A percentile compares a stretch with the other conserved stretches of the same genome.
Conservation (phyloP, 768 basidiomycete species). For the Pleurotus platypus region DNA sequence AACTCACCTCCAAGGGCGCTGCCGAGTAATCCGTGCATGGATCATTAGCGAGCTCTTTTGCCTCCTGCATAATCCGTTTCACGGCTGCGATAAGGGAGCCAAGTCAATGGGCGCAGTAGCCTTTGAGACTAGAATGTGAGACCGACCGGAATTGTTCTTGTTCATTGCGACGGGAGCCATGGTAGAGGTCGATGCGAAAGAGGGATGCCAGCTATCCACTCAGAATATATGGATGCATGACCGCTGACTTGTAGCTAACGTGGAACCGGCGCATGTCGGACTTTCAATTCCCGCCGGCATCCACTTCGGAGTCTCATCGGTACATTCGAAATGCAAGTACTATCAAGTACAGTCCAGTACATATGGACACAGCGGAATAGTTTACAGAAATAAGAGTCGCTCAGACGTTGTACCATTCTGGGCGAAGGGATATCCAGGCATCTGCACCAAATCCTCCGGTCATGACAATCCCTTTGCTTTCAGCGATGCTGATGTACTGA, state of each 20-base stretch:
- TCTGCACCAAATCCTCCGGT: not conserved
- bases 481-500: constrained; percentile 1
- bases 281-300: not conserved
- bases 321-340: too few species aligned
- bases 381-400: too few species aligned
- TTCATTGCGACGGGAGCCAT: constrained; percentile 12
- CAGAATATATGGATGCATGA: not conserved
- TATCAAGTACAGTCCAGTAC: too few species aligned
- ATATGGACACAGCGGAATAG: too few species aligned
- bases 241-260: not conserved
- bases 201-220: not conserved
- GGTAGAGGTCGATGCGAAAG: not conserved
- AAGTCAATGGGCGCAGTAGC: not conserved
- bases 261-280: not conserved
- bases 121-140: not conserved
- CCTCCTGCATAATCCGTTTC: constrained; percentile 97
- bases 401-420: not conserved
- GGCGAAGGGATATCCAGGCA: not conserved
- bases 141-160: constrained; percentile 67
- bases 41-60: constrained; percentile 82
- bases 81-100: constrained; percentile 52
- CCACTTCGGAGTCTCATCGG: too few species aligned
- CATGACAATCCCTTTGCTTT: not conserved
- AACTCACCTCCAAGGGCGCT: constrained; percentile 69
- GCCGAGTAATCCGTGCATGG: constrained; percentile 86